Conservation (phyloP, 305 asterid species). For the Solanum hybrid region DNA sequence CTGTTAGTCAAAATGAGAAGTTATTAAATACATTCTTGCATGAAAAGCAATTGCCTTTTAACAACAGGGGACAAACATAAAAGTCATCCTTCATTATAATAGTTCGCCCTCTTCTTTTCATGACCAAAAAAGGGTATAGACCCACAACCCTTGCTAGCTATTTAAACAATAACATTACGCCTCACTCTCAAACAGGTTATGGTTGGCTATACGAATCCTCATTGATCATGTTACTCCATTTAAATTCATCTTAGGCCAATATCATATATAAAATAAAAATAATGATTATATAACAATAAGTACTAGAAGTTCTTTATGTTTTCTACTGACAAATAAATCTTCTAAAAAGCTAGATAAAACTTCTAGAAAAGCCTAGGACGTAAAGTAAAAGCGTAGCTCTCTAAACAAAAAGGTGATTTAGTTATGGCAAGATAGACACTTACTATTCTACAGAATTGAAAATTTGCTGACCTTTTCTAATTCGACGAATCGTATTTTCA, state of each 20-base stretch:
- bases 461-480: slow-evolving; percentile 52
- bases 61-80: neutral
- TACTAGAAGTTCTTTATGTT: neutral
- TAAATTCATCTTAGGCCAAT: neutral
- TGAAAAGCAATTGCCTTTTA: neutral
- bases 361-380: neutral
- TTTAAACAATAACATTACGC: neutral
- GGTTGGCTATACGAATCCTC: neutral
- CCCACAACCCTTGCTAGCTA: neutral
- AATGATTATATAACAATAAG: neutral
- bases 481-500: slow-evolving; percentile 55
- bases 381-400: neutral
- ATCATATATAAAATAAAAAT: neutral
- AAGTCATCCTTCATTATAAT: neutral
- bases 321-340: neutral
- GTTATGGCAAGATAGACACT: neutral
- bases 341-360: neutral
- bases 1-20: neutral
- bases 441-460: neutral
- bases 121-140: neutral
- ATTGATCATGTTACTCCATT: neutral
- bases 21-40: neutral
- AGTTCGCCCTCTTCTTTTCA: neutral
- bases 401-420: neutral
- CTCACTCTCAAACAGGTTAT: neutral